Percentiles rank a stretch among this genome's conserved stretches.
phyloP scores from a whole-genome alignment of 495 filamentous ascomycete species.

The Hypoxylon fragiforme region DNA sequence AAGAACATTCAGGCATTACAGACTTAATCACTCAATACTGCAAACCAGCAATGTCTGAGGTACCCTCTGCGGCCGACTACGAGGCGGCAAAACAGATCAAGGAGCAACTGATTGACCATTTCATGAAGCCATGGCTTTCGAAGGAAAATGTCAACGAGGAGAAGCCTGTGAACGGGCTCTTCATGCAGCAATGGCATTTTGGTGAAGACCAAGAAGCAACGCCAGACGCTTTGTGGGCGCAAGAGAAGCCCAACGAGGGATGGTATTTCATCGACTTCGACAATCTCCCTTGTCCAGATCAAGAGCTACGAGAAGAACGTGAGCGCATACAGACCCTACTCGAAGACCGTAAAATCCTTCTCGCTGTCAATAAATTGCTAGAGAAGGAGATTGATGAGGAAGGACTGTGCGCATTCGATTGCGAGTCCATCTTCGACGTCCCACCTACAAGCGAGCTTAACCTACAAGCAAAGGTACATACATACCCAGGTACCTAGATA shows the following conservation, averaged over 20 bases:
- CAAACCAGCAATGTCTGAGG: not conserved
- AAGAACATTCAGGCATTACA: no score
- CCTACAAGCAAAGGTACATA: not conserved
- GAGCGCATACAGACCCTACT: not conserved
- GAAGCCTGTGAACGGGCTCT: no score
- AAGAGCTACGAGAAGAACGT: not conserved
- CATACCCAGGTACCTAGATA: no score
- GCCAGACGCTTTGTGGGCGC: not conserved
- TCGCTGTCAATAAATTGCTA: conserved; percentile 9
- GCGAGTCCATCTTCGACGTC: conserved; percentile 1
- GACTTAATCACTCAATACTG: no score
- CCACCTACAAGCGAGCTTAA: not conserved
- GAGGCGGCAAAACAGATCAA: conserved; percentile 12
- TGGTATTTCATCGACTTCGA: conserved; percentile 13
- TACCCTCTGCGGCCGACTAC: conserved; percentile 4
- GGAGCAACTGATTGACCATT: conserved; percentile 19
- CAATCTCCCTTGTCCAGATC: not conserved
- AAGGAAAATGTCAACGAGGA: not conserved
- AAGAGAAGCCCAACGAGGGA: not conserved
- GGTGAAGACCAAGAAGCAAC: not conserved
- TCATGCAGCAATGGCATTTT: not conserved
- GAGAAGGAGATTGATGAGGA: conserved; percentile 25
- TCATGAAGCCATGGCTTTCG: conserved; percentile 16
- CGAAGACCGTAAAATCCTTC: not conserved
- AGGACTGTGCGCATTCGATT: conserved; percentile 5